phyloP scores from a whole-genome alignment of 441 rosid species.

The Theobroma grandiflorum region DNA sequence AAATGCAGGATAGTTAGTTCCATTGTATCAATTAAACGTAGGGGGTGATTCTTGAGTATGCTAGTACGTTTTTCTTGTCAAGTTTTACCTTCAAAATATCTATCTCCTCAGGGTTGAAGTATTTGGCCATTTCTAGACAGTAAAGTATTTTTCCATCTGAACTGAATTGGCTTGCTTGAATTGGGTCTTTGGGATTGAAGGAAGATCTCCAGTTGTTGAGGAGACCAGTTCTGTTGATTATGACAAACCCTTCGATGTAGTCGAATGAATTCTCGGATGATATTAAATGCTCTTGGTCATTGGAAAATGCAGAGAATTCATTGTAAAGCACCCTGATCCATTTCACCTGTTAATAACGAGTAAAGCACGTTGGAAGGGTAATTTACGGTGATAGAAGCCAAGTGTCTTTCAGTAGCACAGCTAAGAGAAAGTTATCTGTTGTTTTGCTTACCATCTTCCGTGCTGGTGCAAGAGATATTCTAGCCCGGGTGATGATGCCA shows the following conservation, averaged over 20 bases:
- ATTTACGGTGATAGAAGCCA: constrained; percentile 15
- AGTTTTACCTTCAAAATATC: constrained; percentile 49
- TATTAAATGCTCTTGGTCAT: constrained; percentile 86
- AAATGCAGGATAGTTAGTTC: constrained; percentile 21
- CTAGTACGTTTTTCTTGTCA: background rate
- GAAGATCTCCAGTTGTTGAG: constrained; percentile 87
- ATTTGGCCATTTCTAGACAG: constrained; percentile 87
- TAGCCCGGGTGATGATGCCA: constrained; percentile 88
- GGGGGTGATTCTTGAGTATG: background rate
- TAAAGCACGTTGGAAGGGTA: constrained; percentile 30
- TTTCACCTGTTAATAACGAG: constrained; percentile 62
- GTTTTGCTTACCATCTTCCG: constrained; percentile 59
- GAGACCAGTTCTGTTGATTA: constrained; percentile 77
- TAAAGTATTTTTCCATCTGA: constrained; percentile 83
- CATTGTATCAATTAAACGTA: background rate
- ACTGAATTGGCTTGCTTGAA: constrained; percentile 72
- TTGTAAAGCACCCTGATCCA: constrained; percentile 91
- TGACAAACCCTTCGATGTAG: constrained; percentile 89
- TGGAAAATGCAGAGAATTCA: constrained; percentile 75
- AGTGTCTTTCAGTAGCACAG: background rate
- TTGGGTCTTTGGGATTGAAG: constrained; percentile 72
- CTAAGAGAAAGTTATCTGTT: background rate
- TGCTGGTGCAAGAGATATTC: constrained; percentile 74
- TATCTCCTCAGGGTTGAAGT: constrained; percentile 61
- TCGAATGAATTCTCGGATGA: constrained; percentile 63